phyloP scores from a whole-genome alignment of 345 rosid genomes.

The Raphanus raphanistrum region DNA sequence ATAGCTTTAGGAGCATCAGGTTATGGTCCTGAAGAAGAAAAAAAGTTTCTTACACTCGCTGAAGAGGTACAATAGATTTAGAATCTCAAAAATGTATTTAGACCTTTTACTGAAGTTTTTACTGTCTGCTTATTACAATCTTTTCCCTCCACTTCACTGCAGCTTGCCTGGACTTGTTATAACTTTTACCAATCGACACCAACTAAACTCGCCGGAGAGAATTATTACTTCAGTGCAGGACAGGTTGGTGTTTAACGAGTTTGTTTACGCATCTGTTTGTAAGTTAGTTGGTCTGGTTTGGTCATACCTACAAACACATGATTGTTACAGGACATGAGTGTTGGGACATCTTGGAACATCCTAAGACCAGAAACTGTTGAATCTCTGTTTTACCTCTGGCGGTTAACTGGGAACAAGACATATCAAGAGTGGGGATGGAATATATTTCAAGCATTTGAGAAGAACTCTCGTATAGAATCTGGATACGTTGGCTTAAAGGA shows the following conservation, averaged over 20 bases:
- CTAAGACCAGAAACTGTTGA: slow-evolving; percentile 96
- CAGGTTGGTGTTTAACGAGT: slow-evolving; percentile 41
- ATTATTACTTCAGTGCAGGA: slow-evolving; percentile 78
- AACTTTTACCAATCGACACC: slow-evolving; percentile 93
- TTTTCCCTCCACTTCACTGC: slow-evolving; percentile 22
- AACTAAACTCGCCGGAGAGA: slow-evolving; percentile 95
- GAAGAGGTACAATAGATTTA: slow-evolving; percentile 61
- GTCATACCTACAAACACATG: neutral
- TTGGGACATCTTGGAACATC: slow-evolving; percentile 97
- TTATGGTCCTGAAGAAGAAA: slow-evolving; percentile 70
- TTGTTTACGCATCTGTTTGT: neutral
- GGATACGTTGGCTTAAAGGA: slow-evolving; percentile 98
- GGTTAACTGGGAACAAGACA: slow-evolving; percentile 88
- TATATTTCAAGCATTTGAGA: slow-evolving; percentile 93
- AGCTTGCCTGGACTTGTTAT: slow-evolving; percentile 99
- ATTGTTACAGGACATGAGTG: slow-evolving; percentile 80
- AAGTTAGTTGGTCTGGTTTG: neutral
- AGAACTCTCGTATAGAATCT: slow-evolving; percentile 73
- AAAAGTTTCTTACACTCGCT: slow-evolving; percentile 73
- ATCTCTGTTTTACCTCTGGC: slow-evolving; percentile 94
- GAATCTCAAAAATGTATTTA: slow-evolving; percentile 1
- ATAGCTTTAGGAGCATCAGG: slow-evolving; percentile 92
- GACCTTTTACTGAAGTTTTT: neutral
- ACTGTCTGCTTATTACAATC: slow-evolving; percentile 7
- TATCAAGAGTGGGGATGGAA: slow-evolving; percentile 99